These are phyloP conservation scores for Suillus occidentalis DNA, from an alignment of 768 basidiomycete genomes.

Conservation along the genomic window DNA sequence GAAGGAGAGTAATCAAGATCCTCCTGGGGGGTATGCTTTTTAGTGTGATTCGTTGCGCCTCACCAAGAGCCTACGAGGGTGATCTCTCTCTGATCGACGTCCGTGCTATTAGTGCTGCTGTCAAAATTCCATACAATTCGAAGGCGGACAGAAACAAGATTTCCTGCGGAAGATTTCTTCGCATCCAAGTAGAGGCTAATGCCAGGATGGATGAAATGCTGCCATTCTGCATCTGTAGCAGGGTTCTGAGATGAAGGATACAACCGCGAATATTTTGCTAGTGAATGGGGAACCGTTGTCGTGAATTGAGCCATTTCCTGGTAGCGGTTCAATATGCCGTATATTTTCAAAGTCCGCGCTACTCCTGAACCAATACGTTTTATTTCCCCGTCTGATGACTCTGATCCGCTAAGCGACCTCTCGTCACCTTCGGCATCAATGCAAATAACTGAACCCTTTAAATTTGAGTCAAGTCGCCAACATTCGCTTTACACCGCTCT, in stretches of 20 bases:
- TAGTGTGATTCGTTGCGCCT: constrained; percentile 13
- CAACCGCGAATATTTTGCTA: constrained; percentile 69
- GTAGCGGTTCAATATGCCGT: too few relatives aligned
- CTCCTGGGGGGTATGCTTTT: constrained; percentile 48
- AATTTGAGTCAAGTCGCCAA: neutral
- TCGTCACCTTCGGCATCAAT: neutral
- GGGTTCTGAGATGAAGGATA: constrained; percentile 39
- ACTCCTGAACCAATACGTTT: neutral
- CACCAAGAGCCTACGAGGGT: constrained; percentile 55
- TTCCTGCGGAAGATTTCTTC: constrained; percentile 47
- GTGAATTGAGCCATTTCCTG: constrained; percentile 38
- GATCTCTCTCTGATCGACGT: constrained; percentile 53
- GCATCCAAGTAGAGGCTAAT: constrained; percentile 64
- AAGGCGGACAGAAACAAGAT: constrained; percentile 63
- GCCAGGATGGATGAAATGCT: constrained; percentile 72
- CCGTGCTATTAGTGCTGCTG: constrained; percentile 34
- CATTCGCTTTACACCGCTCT: neutral
- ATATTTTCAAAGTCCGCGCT: too few relatives aligned
- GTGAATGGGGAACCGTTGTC: constrained; percentile 54
- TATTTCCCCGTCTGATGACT: neutral
- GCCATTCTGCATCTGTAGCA: constrained; percentile 58
- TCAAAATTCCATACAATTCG: constrained; percentile 65
- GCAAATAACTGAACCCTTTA: neutral
- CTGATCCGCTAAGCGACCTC: too few relatives aligned
- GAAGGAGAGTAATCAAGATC: constrained; percentile 74